Base-by-base conservation (phyloP, 2,329 filamentous ascomycete genomes). In the Pyrenophora graminea region DNA sequence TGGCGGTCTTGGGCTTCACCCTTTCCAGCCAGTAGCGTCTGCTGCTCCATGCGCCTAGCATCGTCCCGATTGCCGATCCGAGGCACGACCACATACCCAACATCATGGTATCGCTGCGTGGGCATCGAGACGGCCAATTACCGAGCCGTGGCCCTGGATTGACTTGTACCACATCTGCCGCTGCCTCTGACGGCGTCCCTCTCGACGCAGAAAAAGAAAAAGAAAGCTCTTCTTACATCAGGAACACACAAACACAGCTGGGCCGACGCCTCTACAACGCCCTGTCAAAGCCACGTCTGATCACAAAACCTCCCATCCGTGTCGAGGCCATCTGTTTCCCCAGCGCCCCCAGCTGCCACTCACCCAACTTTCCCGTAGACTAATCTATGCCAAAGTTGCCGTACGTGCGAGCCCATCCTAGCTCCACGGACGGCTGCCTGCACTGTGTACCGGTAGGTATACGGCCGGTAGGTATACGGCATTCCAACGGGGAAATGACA, bases 51-150 rank as follows among this genome's bases (percentile, higher is more conserved):
- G 51, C 56, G 44, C 56, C 55, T 51, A 59, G 56, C 54, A 52
- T 59, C 59, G 61, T 21, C 61, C 61, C 59, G 61, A 68, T 66
- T 61, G 59, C 63, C 56, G 62, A 70, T 69, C 66, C 43, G 52
- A 61, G 58, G 50, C 56, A 53, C 53, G 21, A 55, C 51, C 42
- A 57, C 56, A 48, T 54, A 48, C 57, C 56, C 59, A 59, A 55
- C 57, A 46, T 60, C 54, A 59, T 56, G 62, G 62, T 52, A 55
- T 33, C 48, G 56, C 52, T 57, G 55, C 51, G 43, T 51, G 48
- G 48, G 47, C 52, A 12, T 48, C 39, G 18, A 39, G 31, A 38
- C 33, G 58, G 53, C 60, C 59, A 63, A 65, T 63, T 62, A 49
- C 50, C 61, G 57, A 51, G 45, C 48, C 41, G 39, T 50, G 39